phyloP scores from a whole-genome alignment of 495 filamentous ascomycete genomes.

The Penicillium ochrochloron region DNA sequence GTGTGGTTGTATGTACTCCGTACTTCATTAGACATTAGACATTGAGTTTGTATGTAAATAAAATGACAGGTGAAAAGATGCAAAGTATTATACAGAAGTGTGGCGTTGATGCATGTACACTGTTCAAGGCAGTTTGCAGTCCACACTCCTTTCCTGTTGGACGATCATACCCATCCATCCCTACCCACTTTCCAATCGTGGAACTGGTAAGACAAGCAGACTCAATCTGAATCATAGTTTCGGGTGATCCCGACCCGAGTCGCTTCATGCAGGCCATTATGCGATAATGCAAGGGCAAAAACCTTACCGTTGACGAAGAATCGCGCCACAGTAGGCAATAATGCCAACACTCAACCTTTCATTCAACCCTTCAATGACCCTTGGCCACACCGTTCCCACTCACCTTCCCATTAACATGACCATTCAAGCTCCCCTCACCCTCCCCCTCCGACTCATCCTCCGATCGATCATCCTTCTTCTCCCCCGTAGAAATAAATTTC shows the following conservation, averaged over 20 bases:
- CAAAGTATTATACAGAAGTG: conserved; percentile 6
- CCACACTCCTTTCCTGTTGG: not conserved
- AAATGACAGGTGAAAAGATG: not conserved
- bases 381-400: not conserved
- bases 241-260: not conserved
- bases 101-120: not conserved
- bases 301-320: not conserved
- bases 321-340: not conserved
- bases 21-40: conserved; percentile 14
- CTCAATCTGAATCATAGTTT: not conserved
- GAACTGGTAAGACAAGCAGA: not conserved
- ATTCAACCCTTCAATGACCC: not conserved
- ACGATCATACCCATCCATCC: not conserved
- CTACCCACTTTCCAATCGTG: not conserved
- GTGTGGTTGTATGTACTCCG: conserved; percentile 3
- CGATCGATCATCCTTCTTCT: conserved; percentile 37
- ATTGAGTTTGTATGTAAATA: not conserved
- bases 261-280: not conserved
- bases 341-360: not conserved
- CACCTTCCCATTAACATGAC: not conserved
- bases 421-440: not conserved
- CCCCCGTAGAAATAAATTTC: conserved; percentile 27
- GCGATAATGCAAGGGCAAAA: not conserved
- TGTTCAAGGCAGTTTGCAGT: not conserved
- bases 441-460: conserved; percentile 26